phyloP scores from a whole-genome alignment of 306 rosid species.

The Arachis hypogaea region DNA sequence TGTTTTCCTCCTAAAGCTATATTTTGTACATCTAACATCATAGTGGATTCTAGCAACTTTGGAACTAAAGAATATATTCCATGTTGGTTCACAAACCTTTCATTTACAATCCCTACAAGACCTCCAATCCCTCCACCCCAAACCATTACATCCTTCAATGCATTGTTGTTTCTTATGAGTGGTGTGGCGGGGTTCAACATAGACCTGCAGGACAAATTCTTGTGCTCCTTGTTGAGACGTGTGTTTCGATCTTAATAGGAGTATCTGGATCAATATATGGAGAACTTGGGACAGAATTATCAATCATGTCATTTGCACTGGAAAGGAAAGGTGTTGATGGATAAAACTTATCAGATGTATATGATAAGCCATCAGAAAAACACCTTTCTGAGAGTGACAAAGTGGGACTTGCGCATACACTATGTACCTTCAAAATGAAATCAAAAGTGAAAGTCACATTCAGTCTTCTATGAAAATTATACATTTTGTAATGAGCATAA shows the following conservation, averaged over 20 bases:
- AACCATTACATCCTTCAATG: slow-evolving; percentile 77
- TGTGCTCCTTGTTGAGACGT: slow-evolving; percentile 37
- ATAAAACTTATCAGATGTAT: slow-evolving; percentile 57
- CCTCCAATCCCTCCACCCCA: slow-evolving; percentile 83
- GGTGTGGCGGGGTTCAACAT: slow-evolving; percentile 45
- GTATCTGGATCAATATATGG: slow-evolving; percentile 52
- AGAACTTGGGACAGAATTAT: slow-evolving; percentile 58
- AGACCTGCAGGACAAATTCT: slow-evolving; percentile 43
- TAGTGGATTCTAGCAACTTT: slow-evolving; percentile 68
- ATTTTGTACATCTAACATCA: slow-evolving; percentile 66
- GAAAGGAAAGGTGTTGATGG: slow-evolving; percentile 55
- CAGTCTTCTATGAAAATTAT: slow-evolving; percentile 6
- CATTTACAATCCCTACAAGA: slow-evolving; percentile 49
- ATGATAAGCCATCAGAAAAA: slow-evolving; percentile 77
- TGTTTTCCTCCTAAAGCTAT: slow-evolving; percentile 83
- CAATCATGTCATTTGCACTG: slow-evolving; percentile 44
- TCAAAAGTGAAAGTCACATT: slow-evolving; percentile 32
- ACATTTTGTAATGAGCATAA: no score
- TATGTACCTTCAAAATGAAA: slow-evolving; percentile 65
- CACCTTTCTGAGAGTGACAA: slow-evolving; percentile 79
- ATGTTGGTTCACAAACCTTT: slow-evolving; percentile 43
- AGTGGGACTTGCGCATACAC: slow-evolving; percentile 75
- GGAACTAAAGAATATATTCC: slow-evolving; percentile 62
- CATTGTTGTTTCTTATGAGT: slow-evolving; percentile 49
- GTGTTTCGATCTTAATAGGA: slow-evolving; percentile 46